phyloP scores from a whole-genome alignment of 2,329 filamentous ascomycete species.

The Botrytis sinoallii region DNA sequence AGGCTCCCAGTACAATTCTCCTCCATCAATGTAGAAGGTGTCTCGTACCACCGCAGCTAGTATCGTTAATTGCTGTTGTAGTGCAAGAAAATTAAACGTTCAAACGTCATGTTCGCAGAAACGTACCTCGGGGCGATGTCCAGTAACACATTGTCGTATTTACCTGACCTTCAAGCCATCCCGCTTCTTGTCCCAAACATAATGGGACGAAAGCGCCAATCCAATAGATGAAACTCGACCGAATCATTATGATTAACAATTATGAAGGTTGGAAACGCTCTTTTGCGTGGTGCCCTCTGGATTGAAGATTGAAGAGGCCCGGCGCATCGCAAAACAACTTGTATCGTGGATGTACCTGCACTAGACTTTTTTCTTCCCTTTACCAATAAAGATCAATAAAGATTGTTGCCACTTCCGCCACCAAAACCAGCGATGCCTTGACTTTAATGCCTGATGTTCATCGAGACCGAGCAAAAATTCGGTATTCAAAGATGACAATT shows the following conservation, averaged over 20 bases:
- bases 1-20: conserved; percentile 52
- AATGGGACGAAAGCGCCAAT: conserved; percentile 28
- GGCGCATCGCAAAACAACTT: conserved; percentile 20
- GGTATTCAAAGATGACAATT: conserved; percentile 2
- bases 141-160: conserved; percentile 60
- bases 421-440: conserved; percentile 16
- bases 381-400: background rate
- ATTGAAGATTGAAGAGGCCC: conserved; percentile 22
- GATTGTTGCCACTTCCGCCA: conserved; percentile 21
- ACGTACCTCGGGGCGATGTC: conserved; percentile 43
- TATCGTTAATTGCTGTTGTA: conserved; percentile 30
- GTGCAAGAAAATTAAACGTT: background rate
- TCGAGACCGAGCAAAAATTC: conserved; percentile 17
- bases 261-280: conserved; percentile 8
- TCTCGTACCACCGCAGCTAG: conserved; percentile 58
- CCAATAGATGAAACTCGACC: conserved; percentile 21
- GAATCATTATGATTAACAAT: conserved; percentile 26
- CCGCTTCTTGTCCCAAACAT: conserved; percentile 44
- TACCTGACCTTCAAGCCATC: conserved; percentile 52
- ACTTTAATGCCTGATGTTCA: conserved; percentile 18
- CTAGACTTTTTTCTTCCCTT: background rate
- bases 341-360: conserved; percentile 14
- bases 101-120: background rate
- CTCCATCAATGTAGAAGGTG: conserved; percentile 64
- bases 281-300: conserved; percentile 1